A percentile compares a stretch with the other conserved stretches of the same genome.
phyloP scores from a whole-genome alignment of 2,329 filamentous ascomycete genomes.

The Ciborinia camelliae region DNA sequence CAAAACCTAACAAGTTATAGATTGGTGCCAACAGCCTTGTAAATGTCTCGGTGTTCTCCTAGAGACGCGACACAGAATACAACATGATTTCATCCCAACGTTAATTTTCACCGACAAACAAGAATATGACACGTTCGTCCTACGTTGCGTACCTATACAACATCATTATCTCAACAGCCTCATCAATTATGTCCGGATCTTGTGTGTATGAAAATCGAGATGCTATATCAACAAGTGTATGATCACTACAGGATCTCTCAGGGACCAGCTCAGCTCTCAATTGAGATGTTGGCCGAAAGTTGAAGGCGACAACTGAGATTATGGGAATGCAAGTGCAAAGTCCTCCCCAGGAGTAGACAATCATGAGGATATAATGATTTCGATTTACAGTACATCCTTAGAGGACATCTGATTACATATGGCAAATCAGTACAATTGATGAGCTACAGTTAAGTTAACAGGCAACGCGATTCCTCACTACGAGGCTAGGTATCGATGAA shows the following conservation, averaged over 20 bases:
- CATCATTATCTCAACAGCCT: neutral
- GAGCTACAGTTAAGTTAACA: no score
- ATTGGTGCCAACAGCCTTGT: neutral
- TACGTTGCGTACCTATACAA: neutral
- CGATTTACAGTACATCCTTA: neutral
- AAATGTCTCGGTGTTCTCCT: neutral
- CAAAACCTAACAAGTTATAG: no score
- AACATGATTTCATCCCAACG: constrained; percentile 5
- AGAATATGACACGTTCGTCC: neutral
- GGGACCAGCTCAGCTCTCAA: neutral
- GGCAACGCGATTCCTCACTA: neutral
- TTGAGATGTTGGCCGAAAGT: neutral
- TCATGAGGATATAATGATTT: neutral
- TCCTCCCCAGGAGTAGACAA: neutral
- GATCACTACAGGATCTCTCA: neutral
- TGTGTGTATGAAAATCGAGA: neutral
- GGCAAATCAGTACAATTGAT: neutral
- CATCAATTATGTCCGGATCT: neutral
- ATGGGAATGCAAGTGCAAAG: neutral
- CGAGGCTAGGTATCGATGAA: neutral
- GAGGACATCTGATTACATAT: neutral
- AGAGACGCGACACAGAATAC: neutral
- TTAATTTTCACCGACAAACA: neutral
- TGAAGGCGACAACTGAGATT: neutral
- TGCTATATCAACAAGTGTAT: neutral